These are phyloP conservation scores for Prunus mongolica DNA, from an alignment of 306 rosid genomes.

Conservation along the genomic window DNA sequence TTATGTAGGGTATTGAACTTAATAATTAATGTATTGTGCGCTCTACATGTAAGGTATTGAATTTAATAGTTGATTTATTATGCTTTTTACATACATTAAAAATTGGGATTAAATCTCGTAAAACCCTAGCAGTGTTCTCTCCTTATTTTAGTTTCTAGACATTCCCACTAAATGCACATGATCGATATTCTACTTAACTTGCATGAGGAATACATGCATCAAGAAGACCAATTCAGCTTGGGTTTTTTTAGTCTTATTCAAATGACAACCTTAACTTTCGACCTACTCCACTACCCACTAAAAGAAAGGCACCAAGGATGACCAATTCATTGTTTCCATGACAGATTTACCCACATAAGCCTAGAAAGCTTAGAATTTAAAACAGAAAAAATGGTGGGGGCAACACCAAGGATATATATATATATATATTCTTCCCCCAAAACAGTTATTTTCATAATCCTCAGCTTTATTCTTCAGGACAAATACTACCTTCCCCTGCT, in stretches of 20 bases:
- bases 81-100: too few relatives aligned
- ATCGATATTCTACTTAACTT: too few relatives aligned
- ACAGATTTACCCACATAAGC: neutral
- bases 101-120: too few relatives aligned
- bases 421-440: too few relatives aligned
- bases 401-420: neutral
- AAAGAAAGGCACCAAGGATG: neutral
- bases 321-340: neutral
- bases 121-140: too few relatives aligned
- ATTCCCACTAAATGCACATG: neutral
- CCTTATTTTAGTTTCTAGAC: neutral
- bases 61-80: too few relatives aligned
- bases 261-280: neutral
- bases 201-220: neutral
- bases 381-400: neutral
- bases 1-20: too few relatives aligned
- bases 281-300: neutral
- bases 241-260: neutral
- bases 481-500: neutral
- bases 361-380: neutral
- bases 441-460: neutral
- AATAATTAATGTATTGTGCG: too few relatives aligned
- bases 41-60: too few relatives aligned
- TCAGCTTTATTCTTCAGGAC: neutral
- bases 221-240: neutral